A percentile compares a stretch with the other conserved stretches of the same genome.
Evolutionary conservation across 768 basidiomycete species (phyloP).

Genomic region (Plicaturopsis crispa): DNA sequence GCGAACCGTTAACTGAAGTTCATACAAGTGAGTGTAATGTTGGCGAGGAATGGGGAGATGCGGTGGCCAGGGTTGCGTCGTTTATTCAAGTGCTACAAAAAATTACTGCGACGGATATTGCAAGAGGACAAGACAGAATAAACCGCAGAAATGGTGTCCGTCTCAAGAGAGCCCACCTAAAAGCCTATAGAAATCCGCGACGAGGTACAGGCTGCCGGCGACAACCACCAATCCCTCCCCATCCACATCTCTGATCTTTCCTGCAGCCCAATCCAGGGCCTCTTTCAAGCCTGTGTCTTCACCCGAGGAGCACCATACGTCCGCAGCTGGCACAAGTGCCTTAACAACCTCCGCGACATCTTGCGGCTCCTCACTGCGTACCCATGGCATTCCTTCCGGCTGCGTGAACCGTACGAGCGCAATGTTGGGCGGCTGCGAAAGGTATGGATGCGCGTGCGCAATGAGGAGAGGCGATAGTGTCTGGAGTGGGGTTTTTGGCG

Average conservation of each 20-base stretch:
- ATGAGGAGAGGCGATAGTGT: slow-evolving; percentile 65
- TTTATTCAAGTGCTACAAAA: too few relatives aligned
- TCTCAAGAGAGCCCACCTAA: too few relatives aligned
- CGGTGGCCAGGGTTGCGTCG: too few relatives aligned
- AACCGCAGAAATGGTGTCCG: too few relatives aligned
- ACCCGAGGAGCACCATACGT: slow-evolving; percentile 35
- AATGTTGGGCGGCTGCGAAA: slow-evolving; percentile 19
- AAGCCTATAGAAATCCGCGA: slow-evolving; percentile 84
- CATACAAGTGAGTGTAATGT: too few relatives aligned
- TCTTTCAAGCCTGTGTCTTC: slow-evolving; percentile 20
- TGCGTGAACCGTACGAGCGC: slow-evolving; percentile 61
- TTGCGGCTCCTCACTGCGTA: slow-evolving; percentile 49
- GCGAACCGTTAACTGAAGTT: too few relatives aligned
- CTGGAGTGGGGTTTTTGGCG: slow-evolving; percentile 70
- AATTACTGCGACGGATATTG: too few relatives aligned
- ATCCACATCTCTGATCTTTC: slow-evolving; percentile 11
- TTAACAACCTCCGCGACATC: slow-evolving; percentile 41
- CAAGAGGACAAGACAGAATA: too few relatives aligned
- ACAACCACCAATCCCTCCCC: slow-evolving; percentile 43
- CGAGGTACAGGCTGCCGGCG: slow-evolving; percentile 91
- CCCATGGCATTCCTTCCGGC: slow-evolving; percentile 95
- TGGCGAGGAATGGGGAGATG: too few relatives aligned
- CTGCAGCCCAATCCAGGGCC: slow-evolving; percentile 36
- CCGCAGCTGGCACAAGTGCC: slow-evolving; percentile 33
- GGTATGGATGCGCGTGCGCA: slow-evolving; percentile 11